Evolutionary conservation across 257 asterid species (phyloP), one percentile per base, ranked within the genome.

Genomic region (Pogostemon cablin): DNA sequence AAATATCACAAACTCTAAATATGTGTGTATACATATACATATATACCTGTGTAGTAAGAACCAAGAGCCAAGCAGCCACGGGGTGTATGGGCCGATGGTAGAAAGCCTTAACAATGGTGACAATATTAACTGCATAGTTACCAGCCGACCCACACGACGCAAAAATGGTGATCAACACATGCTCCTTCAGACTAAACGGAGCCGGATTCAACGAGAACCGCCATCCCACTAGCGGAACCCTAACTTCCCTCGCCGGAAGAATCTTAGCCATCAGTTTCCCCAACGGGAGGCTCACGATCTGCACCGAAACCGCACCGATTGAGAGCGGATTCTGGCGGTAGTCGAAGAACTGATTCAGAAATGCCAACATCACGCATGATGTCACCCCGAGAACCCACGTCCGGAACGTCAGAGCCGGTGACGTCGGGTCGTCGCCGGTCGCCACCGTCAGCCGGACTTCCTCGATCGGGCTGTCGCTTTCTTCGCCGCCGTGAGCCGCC

Each of bases 121-220:
- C 56, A 43, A 90, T 87, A 35, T 39, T 2, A 34, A 84, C 60
- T 25, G 96, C 96, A 55, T 90, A 90, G 5, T 80, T 90, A 34
- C 82, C 76, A 1, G 77, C 59, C 9, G 81, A 43, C 0, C 96
- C 96, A 10, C 87, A 80, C 35, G 61, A 71, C 5, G 96, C 95
- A 6, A 90, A 80, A 53, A 90, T 90, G 72, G 86, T 84, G 59
- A 90, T 82, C 72, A 90, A 15, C 37, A 90, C 96, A 55, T 90
- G 95, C 20, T 90, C 96, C 9, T 90, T 90, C 1, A 90, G 67
- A 12, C 73, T 84, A 65, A 90, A 90, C 0, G 90, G 90, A 3
- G 95, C 96, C 0, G 95, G 92, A 20, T 90, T 90, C 35, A 90
- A 53, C 1, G 87, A 48, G 15, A 90, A 86, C 0, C 85, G 63